phyloP scores from a whole-genome alignment of 1,284 basidiomycete genomes.

The Naganishia sp. region DNA sequence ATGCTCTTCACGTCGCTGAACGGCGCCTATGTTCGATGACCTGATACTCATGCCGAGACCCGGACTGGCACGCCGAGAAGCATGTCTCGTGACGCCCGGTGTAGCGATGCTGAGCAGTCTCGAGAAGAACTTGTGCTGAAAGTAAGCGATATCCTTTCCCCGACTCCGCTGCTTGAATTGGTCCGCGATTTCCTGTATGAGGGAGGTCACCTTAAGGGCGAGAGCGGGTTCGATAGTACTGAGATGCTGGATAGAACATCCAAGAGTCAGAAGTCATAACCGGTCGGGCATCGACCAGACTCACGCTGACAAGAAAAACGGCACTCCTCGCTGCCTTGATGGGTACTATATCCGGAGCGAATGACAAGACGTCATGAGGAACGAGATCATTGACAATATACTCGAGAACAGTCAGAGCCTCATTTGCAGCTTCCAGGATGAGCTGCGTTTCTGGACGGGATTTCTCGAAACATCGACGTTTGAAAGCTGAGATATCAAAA shows the following conservation, averaged over 20 bases:
- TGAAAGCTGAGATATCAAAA: conserved; percentile 30
- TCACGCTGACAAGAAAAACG: conserved; percentile 33
- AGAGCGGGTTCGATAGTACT: conserved; percentile 16
- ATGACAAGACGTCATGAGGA: conserved; percentile 30
- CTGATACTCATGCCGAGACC: background rate
- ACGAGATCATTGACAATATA: conserved; percentile 31
- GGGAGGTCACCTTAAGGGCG: conserved; percentile 13
- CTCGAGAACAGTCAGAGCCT: conserved; percentile 24
- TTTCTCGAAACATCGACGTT: conserved; percentile 28
- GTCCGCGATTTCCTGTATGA: conserved; percentile 23
- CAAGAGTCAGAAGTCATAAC: background rate
- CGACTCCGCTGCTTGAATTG: conserved; percentile 17
- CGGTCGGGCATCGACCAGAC: background rate
- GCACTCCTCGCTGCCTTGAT: conserved; percentile 30
- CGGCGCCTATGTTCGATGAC: background rate
- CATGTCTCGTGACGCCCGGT: conserved; percentile 15
- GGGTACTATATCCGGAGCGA: conserved; percentile 33
- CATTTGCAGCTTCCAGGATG: conserved; percentile 6
- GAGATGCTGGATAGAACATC: conserved; percentile 13
- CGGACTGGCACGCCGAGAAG: conserved; percentile 5
- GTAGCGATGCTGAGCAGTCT: conserved; percentile 20
- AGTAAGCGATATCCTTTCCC: conserved; percentile 29
- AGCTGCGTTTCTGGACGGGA: conserved; percentile 1
- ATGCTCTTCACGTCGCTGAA: background rate
- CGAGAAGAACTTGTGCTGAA: conserved; percentile 29